Evolutionary conservation across 306 rosid genomes (phyloP), one percentile per base, ranked within the genome.

Genomic region (Corylus americana): DNA sequence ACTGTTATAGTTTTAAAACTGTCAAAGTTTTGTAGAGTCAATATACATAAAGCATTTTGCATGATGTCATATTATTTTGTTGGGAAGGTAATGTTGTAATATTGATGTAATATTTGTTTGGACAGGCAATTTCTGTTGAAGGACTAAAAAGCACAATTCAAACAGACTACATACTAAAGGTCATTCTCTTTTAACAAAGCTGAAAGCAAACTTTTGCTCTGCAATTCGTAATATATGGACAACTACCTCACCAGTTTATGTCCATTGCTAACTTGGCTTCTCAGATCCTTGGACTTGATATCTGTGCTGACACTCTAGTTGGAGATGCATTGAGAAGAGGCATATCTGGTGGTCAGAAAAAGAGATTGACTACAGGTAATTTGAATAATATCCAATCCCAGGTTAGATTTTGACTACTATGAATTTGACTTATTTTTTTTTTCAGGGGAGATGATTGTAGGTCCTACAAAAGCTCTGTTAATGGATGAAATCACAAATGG

Each of bases 111-210:
- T 4, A 10, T n/a, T 37, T 80, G 45, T 64, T 44, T 7, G 64
- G 13, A 64, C 75, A 85, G 91, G 91, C 86, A 18, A 79, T 74
- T 69, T 59, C 91, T 39, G 73, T 74, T 16, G 14, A 79, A 53
- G 91, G 89, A 71, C 47, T 83, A 8, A 79, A 55, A 71, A 54
- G 75, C 7, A 88, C 67, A 14, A 87, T 88, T 61, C 91, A 81
- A 73, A 83, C 91, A 1, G 91, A 88, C 76, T 85, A 88, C 57
- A 85, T 81, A 45, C 54, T 88, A 67, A 88, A 88, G 91, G 91
- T 88, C 50, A 25, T 63, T 79, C 55, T 72, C 62, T 69, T 54
- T 59, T 11, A 27, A 35, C 54, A 39, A 3, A 5, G 48, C 50
- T 70, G 50, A 58, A 35, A 53, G 74, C 13, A 8, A 11, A 37